Evolutionary conservation across 2,329 filamentous ascomycete genomes (phyloP).

Genomic region (Calonectria fujianensis): DNA sequence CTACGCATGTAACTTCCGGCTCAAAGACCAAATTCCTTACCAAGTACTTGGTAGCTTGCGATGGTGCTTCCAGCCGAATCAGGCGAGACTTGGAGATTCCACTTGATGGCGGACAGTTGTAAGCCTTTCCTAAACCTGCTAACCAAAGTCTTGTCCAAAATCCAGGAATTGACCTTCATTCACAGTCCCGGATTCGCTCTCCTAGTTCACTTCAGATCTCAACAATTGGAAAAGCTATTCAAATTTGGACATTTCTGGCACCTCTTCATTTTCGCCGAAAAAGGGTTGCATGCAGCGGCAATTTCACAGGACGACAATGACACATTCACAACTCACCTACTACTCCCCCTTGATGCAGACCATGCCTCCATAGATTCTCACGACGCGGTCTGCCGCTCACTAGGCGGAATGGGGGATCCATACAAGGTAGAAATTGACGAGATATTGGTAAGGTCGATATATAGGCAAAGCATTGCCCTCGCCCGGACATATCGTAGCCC

Average conservation of each 20-base stretch:
- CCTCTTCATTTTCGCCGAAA: conserved; percentile 5
- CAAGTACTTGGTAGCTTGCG: conserved; percentile 17
- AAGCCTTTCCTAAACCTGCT: background rate
- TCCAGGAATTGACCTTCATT: too few relatives aligned
- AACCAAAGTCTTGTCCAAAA: background rate
- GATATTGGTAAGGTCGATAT: conserved; percentile 48
- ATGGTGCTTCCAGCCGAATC: conserved; percentile 15
- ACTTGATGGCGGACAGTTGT: conserved; percentile 1
- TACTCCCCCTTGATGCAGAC: conserved; percentile 1
- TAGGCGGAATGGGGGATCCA: conserved; percentile 1
- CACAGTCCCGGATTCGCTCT: background rate
- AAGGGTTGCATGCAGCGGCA: background rate
- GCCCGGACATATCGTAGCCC: conserved; percentile 50
- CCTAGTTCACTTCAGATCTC: conserved; percentile 23
- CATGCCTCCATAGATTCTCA: conserved; percentile 3
- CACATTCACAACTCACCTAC: conserved; percentile 10
- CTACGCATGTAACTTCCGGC: background rate
- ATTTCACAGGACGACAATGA: conserved; percentile 24
- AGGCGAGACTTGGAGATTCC: background rate
- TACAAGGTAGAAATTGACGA: conserved; percentile 46
- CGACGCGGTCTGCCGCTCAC: conserved; percentile 14
- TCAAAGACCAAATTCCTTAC: background rate
- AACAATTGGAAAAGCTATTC: background rate
- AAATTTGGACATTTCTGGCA: conserved; percentile 23
- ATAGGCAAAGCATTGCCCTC: conserved; percentile 47